Base-by-base conservation (phyloP, 2,329 filamentous ascomycete species). In the Cladophialophora yegresii region DNA sequence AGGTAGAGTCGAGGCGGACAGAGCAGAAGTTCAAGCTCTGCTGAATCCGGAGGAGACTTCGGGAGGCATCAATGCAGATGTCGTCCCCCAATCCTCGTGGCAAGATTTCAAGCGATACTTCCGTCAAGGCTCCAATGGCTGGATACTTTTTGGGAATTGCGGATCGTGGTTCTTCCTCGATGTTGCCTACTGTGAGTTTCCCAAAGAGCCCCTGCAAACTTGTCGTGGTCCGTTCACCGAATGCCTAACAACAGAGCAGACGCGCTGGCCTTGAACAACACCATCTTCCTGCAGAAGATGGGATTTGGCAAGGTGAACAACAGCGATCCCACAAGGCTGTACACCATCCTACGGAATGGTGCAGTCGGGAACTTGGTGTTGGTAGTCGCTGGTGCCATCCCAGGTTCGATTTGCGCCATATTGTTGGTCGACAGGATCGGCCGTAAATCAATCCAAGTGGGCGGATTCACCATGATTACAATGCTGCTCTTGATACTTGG, bases 101-200 rank as follows among this genome's bases (percentile, higher is more conserved):
- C 68, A 72, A 22, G 91, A 95, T 77, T 95, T 93, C 79, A 74
- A 80, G 75, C 75, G 75, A 28, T 88, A 93, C 78, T 93, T 92
- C 75, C 75, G 81, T 61, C 84, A 88, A 73, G 85, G 84, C 80
- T 89, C 87, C 79, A 88, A 93, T 74, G 86, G 83, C 61, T 85
- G 87, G 73, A 83, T 92, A n/a, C 84, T 92, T 0, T 80, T 91
- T 53, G 90, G 90, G 12, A 93, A 90, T 10, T 89, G 90, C 12
- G 88, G 89, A 51, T 93, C 90, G 3, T 95, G 91, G 91, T 93
- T 93, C 77, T 84, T 90, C 77, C 86, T 90, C 59, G 90, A 93
- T 73, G 81, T 85, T 55, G 82, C 82, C 73, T 57, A 65, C 74
- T 89, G 51, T 54, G 51, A 54, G 51, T 54, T 20, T 54, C 8